Conservation (phyloP, 148 eudicot species). For the Cornus suecica region DNA sequence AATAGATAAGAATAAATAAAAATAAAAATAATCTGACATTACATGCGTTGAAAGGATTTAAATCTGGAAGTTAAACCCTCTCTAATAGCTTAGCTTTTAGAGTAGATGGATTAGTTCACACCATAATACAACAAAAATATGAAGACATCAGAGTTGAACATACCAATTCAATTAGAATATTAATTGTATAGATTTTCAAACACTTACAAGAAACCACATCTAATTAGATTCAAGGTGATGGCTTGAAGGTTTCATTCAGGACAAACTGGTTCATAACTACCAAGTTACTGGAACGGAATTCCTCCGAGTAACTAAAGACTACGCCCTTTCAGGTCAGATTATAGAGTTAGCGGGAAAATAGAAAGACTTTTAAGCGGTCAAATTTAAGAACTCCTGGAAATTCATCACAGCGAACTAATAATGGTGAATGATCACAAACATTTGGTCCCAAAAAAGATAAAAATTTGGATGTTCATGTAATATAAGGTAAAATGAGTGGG, state of each 20-base stretch:
- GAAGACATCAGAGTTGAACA: background rate
- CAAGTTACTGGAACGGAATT: background rate
- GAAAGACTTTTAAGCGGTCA: background rate
- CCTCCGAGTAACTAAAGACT: background rate
- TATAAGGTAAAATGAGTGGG: background rate
- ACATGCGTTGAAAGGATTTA: too few relatives aligned
- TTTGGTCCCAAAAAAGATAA: too few relatives aligned
- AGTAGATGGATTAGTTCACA: too few relatives aligned
- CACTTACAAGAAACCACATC: background rate
- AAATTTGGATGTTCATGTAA: background rate
- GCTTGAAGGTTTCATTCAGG: background rate
- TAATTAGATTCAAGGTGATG: background rate
- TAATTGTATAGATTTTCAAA: background rate
- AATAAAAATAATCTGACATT: too few relatives aligned
- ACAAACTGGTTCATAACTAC: background rate
- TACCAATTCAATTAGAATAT: too few relatives aligned
- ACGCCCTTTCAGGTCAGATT: background rate
- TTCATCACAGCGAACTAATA: background rate
- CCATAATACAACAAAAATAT: too few relatives aligned
- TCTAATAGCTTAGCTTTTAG: too few relatives aligned
- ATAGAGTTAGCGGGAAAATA: background rate
- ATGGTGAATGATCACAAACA: background rate
- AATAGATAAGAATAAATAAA: background rate
- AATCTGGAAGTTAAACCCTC: too few relatives aligned
- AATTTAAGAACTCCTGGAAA: background rate